Evolutionary conservation across 495 filamentous ascomycete species (phyloP).

Genomic region (Neurospora sp.): DNA sequence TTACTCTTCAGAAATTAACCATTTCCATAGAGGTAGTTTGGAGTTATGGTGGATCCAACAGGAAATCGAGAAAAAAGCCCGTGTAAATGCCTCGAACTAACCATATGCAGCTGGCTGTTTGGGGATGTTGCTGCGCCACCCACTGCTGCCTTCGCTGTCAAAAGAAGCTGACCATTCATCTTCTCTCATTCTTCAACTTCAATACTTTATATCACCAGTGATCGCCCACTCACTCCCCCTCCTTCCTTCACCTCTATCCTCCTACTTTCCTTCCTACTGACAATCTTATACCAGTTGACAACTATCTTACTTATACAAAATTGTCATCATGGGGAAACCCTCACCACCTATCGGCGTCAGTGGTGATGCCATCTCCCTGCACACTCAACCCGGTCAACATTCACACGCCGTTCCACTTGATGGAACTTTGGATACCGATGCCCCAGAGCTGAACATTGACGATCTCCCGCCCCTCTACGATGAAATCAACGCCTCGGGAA

Average conservation of each 20-base stretch:
- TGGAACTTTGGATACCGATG: slow-evolving; percentile 21
- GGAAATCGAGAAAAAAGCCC: not conserved
- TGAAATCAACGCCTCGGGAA: slow-evolving; percentile 11
- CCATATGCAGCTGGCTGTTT: not conserved
- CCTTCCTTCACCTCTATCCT: not conserved
- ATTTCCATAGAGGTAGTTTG: not conserved
- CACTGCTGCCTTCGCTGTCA: not conserved
- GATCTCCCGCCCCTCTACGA: slow-evolving; percentile 28
- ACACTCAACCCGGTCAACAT: slow-evolving; percentile 10
- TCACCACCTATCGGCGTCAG: slow-evolving; percentile 4
- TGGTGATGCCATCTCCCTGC: slow-evolving; percentile 20
- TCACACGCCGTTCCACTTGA: not conserved
- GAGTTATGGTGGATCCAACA: not conserved
- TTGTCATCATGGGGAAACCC: slow-evolving; percentile 18
- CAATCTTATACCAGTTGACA: not conserved
- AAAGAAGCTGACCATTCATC: not conserved
- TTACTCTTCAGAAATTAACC: not conserved
- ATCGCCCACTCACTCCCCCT: not conserved
- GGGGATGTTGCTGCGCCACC: not conserved
- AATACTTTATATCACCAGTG: not conserved
- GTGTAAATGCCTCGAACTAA: not conserved
- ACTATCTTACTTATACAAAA: not conserved
- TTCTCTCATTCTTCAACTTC: not conserved
- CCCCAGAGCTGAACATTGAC: slow-evolving; percentile 19
- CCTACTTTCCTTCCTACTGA: not conserved